Conservation (phyloP, 139 green algal species). For the Chlamydomonas sphaeroides region DNA sequence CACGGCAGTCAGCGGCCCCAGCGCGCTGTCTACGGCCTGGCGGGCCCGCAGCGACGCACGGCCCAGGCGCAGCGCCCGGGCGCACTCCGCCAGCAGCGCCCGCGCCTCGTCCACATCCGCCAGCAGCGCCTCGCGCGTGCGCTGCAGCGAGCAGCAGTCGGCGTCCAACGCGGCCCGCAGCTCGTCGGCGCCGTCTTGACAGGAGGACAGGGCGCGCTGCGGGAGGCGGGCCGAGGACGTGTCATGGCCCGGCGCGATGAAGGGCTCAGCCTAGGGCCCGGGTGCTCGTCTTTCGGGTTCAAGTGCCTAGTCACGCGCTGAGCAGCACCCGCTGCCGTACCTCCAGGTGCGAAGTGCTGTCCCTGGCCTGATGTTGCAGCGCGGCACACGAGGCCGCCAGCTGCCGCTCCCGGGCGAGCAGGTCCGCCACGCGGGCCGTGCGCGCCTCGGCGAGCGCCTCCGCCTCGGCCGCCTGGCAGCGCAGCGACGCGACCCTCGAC, state of each 20-base stretch:
- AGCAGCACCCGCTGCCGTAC: background rate
- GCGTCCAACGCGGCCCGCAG: background rate
- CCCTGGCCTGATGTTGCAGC: background rate
- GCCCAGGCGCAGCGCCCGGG: slow-evolving; percentile 1
- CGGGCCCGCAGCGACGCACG: slow-evolving; percentile 1
- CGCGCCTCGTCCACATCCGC: background rate
- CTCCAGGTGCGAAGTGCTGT: background rate
- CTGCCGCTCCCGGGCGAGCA: slow-evolving; percentile 25
- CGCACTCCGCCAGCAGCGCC: background rate
- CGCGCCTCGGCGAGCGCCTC: slow-evolving; percentile 23
- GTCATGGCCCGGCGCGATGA: no score
- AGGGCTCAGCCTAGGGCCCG: no score
- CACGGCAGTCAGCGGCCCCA: background rate
- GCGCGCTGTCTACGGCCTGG: background rate
- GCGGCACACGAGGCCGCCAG: background rate
- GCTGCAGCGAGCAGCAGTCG: background rate
- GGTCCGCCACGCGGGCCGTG: slow-evolving; percentile 10
- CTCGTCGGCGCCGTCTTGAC: background rate
- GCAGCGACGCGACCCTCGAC: slow-evolving; percentile 4
- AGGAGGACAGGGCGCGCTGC: background rate
- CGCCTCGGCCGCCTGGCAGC: slow-evolving; percentile 28
- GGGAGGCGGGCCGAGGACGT: no score
- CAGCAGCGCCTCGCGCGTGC: background rate
- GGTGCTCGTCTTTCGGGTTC: no score
- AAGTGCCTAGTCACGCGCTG: no score